A percentile compares a stretch with the other conserved stretches of the same genome.
These are phyloP conservation scores for Hydnum rufescens DNA, from an alignment of 768 basidiomycete species.

Conservation along the genomic window DNA sequence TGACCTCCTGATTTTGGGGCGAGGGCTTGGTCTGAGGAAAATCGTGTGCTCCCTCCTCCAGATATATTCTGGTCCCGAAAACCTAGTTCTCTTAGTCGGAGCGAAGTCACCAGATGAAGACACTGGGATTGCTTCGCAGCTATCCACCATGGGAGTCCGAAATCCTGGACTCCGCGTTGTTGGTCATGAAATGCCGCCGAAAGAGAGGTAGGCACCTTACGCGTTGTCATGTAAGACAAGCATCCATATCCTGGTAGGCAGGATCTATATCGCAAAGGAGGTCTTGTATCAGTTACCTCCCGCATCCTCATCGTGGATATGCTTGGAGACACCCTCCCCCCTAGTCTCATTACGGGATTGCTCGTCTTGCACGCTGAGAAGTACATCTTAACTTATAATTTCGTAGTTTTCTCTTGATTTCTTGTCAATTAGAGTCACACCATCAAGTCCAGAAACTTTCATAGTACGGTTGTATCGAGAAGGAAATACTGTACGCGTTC, in stretches of 20 bases:
- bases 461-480: slow-evolving; percentile 81
- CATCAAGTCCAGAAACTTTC: slow-evolving; percentile 76
- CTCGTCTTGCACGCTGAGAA: slow-evolving; percentile 81
- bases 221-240: not conserved
- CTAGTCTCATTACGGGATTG: slow-evolving; percentile 70
- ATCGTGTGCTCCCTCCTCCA: slow-evolving; percentile 76
- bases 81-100: slow-evolving; percentile 68
- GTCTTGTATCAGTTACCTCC: slow-evolving; percentile 79
- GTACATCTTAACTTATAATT: slow-evolving; percentile 22
- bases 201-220: slow-evolving; percentile 44
- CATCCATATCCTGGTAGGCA: slow-evolving; percentile 30
- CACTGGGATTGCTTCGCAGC: slow-evolving; percentile 74
- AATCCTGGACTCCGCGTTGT: slow-evolving; percentile 70
- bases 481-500: slow-evolving; percentile 40
- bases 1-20: slow-evolving; percentile 47
- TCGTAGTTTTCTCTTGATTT: too few relatives aligned
- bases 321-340: slow-evolving; percentile 70
- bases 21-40: slow-evolving; percentile 73
- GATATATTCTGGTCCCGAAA: slow-evolving; percentile 76
- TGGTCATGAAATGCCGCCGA: slow-evolving; percentile 57
- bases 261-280: slow-evolving; percentile 70
- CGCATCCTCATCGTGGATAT: slow-evolving; percentile 91
- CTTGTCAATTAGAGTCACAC: slow-evolving; percentile 50
- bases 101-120: slow-evolving; percentile 66
- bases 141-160: slow-evolving; percentile 80